These are phyloP conservation scores for Letharia lupina DNA, from an alignment of 495 filamentous ascomycete species.

Conservation along the genomic window DNA sequence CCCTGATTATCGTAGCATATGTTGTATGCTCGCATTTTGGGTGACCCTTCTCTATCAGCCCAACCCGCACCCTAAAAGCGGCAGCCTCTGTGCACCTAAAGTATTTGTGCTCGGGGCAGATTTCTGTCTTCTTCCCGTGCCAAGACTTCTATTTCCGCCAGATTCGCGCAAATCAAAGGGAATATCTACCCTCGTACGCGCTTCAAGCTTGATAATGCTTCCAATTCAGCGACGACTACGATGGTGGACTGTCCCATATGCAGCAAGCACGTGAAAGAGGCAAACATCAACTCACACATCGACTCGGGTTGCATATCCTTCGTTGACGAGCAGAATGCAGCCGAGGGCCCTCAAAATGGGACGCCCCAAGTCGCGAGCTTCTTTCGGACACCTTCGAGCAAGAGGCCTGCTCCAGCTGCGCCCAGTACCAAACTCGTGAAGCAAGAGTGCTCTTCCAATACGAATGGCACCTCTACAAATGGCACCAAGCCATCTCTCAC, in stretches of 20 bases:
- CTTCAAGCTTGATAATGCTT: background rate
- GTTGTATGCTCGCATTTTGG: no score
- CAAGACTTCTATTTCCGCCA: background rate
- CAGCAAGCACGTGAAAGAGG: conserved; percentile 60
- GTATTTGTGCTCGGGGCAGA: no score
- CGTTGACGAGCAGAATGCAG: conserved; percentile 31
- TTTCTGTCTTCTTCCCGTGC: no score
- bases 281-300: conserved; percentile 83
- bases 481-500: background rate
- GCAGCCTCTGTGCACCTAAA: no score
- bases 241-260: conserved; percentile 91
- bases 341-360: conserved; percentile 35
- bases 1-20: no score
- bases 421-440: background rate
- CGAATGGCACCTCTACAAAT: background rate
- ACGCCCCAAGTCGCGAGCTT: conserved; percentile 53
- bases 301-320: conserved; percentile 71
- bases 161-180: background rate
- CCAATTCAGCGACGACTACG: background rate
- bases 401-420: conserved; percentile 9
- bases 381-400: conserved; percentile 60
- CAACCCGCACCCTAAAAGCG: background rate
- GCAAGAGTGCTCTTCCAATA: background rate
- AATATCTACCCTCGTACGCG: background rate
- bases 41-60: no score